Percentiles rank a stretch among this genome's conserved stretches.
Conservation (phyloP, 768 basidiomycete species). For the Daedalea quercina region DNA sequence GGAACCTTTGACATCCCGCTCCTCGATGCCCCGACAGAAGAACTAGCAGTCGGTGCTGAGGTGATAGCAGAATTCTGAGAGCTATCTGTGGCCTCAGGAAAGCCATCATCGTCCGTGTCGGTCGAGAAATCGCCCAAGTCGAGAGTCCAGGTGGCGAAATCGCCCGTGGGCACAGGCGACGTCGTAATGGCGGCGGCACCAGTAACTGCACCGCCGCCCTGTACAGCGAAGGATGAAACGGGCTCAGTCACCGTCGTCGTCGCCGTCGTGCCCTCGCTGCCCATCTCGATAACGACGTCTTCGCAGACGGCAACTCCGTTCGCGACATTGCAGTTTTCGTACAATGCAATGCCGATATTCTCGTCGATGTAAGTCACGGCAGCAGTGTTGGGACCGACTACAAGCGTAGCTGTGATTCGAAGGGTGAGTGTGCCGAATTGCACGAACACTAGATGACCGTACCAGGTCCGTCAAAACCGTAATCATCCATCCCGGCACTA, state of each 20-base stretch:
- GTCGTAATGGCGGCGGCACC: neutral
- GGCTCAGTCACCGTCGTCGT: conserved; percentile 16
- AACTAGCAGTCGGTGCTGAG: neutral
- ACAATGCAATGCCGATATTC: conserved; percentile 7
- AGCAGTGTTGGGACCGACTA: conserved; percentile 35
- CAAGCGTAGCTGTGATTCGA: conserved; percentile 33
- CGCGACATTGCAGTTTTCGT: conserved; percentile 22
- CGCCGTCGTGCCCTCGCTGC: conserved; percentile 6
- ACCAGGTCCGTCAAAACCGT: conserved; percentile 35
- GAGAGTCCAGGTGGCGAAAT: neutral
- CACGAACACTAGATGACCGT: neutral
- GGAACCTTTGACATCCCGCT: neutral
- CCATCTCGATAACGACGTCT: conserved; percentile 8
- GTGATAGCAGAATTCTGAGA: neutral
- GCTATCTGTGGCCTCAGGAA: neutral
- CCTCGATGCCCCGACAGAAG: neutral
- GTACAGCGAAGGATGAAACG: conserved; percentile 21
- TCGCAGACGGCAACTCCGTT: conserved; percentile 22
- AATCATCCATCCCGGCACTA: conserved; percentile 26
- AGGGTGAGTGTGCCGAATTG: neutral
- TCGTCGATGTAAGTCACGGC: conserved; percentile 29
- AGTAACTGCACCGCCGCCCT: conserved; percentile 19
- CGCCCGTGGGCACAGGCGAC: neutral
- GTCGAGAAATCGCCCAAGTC: neutral
- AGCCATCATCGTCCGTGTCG: neutral